Base-by-base conservation (phyloP, 2,329 filamentous ascomycete genomes). In the Exophiala bonariae region DNA sequence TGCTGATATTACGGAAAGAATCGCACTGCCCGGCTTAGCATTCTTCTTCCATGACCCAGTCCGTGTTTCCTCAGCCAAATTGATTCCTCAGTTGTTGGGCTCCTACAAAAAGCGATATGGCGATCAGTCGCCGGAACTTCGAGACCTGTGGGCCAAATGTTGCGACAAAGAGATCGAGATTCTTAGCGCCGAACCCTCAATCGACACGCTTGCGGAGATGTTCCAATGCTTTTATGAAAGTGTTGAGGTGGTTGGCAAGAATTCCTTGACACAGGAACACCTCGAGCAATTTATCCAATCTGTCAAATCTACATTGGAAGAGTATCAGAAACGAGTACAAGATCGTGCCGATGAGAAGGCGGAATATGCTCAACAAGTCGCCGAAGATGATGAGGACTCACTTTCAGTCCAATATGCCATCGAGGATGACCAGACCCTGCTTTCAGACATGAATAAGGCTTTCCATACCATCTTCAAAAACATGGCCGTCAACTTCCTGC, bases 41-140 rank as follows among this genome's bases (percentile, higher is more conserved):
- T 99, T 99, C 78, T 99, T 97, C 78, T 99, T 99, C 82, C 93
- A 99, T 69, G 93, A 99, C 64, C 92, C 93, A 0, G 93, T 97
- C 47, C 85, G 93, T 44, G 92, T 95, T 42, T 91, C 95, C 28
- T 95, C 93, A 3, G 92, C 93, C 19, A 96, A 96, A 72, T 83
- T 95, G 59, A 88, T 99, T 4, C 93, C 93, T 13, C 89, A 95
- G 66, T 81, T 99, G 13, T 79, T 99, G 37, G 93, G 89, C 66
- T 89, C 91, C 2, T 96, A 91, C 77, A 96, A 96, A 75, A 92
- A 92, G 67, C 86, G 87, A 0, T 93, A 92, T 63, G 92, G 92
- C 3, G 78, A 82, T 31, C 80, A 85, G 35, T 96, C 91, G 2
- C 81, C 82, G 50, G 83, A 95, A 62, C 82, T 97, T 45, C 79